A percentile compares a stretch with the other conserved stretches of the same genome.
Conservation (phyloP, 2,329 filamentous ascomycete species). For the Verruconis gallopava region DNA sequence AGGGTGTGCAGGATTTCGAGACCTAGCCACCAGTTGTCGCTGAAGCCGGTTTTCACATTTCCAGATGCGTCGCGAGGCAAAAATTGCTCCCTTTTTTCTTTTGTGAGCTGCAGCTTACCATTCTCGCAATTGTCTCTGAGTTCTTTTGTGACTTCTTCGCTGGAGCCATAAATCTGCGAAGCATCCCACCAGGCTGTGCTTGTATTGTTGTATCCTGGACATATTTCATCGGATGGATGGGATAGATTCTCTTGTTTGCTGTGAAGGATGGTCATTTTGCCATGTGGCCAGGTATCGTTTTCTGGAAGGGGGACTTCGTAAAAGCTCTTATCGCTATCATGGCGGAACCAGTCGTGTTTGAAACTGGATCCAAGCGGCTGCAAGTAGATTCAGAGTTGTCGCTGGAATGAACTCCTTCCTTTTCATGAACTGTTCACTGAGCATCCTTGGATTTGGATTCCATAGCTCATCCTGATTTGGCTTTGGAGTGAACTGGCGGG, state of each 20-base stretch:
- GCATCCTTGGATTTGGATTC: conserved; percentile 31
- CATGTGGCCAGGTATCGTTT: conserved; percentile 23
- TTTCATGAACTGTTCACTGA: conserved; percentile 31
- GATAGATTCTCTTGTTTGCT: conserved; percentile 25
- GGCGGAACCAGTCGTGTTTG: conserved; percentile 33
- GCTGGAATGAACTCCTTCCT: conserved; percentile 33
- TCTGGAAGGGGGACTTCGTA: conserved; percentile 23
- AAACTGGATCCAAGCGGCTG: conserved; percentile 39
- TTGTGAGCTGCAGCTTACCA: conserved; percentile 28
- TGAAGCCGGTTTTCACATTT: conserved; percentile 30
- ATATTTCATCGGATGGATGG: conserved; percentile 23
- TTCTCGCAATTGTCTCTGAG: conserved; percentile 25
- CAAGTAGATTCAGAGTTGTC: conserved; percentile 33
- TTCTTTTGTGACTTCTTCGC: conserved; percentile 23
- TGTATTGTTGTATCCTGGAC: conserved; percentile 30
- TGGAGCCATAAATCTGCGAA: conserved; percentile 34
- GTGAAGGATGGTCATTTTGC: conserved; percentile 25
- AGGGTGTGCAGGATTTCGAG: conserved; percentile 35
- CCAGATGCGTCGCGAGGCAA: conserved; percentile 28
- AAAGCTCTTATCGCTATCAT: conserved; percentile 19
- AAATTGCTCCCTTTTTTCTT: conserved; percentile 23
- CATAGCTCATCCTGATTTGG: conserved; percentile 30
- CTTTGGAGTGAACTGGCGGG: conserved; percentile 23
- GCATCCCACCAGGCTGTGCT: conserved; percentile 37
- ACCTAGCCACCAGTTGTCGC: conserved; percentile 35